Evolutionary conservation across 1,284 basidiomycete species (phyloP), one percentile per base, ranked within the genome.

Genomic region (Cryptococcus amylolentus): DNA sequence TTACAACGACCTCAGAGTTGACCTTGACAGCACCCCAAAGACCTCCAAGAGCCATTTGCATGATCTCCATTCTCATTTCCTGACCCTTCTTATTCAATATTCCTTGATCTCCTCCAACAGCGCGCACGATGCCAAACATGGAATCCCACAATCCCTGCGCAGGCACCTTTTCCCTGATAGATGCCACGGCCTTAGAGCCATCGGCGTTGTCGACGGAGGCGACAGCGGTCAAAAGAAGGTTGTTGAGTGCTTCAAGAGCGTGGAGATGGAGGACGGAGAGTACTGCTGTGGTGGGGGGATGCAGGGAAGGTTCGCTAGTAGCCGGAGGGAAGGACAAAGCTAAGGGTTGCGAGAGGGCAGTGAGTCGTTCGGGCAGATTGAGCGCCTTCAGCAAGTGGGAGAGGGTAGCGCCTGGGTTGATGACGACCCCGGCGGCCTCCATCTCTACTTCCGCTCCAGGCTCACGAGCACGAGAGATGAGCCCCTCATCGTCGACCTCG

Each of bases 201-300:
- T 23, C 49, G 5, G 31, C 44, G 0, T 82, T 73, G 4, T 86
- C 81, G 23, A 89, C 40, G 39, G 69, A 67, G 1, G 77, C 72
- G 4, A 73, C 72, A 12, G 76, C 80, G 1, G 89, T 87, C 49
- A 95, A 80, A 67, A 94, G 87, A 14, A 93, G 81, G 74, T 97
- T 96, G 72, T 91, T 94, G 55, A 96, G 82, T 65, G 91, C 92
- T 74, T 95, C 91, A 49, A 94, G 81, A 7, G 91, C 89, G 58
- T 86, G 82, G 50, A 91, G 81, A 71, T 95, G 91, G 46, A 95
- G 84, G 1, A 86, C 83, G 58, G 86, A 84, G 40, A 95, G 82
- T 7, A 82, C 86, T 10, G 90, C 89, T 0, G 91, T 93, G 13
- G 86, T 91, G 2, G 90, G 91, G 44, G 89, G 88, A 71, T 93